A percentile compares a stretch with the other conserved stretches of the same genome.
phyloP scores from a whole-genome alignment of 176 grass and related monocot genomes.

The Pontederia crassipes region DNA sequence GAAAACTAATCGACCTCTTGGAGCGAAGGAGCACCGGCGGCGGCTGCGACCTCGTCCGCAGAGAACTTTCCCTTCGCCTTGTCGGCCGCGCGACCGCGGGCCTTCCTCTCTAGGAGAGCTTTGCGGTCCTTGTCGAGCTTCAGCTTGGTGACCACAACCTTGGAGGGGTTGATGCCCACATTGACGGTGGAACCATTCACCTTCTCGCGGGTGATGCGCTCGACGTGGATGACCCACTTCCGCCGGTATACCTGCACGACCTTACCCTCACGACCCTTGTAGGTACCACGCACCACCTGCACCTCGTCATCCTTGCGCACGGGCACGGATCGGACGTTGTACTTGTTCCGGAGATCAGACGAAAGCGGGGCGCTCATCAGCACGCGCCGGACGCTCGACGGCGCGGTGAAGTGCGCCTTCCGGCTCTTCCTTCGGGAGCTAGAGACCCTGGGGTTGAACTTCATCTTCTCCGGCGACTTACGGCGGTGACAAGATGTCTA shows the following conservation, averaged over 20 bases:
- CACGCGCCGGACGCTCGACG: conserved; percentile 66
- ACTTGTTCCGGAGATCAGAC: conserved; percentile 69
- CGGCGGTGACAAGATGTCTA: background rate
- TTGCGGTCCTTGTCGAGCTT: conserved; percentile 98
- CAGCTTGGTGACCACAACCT: conserved; percentile 44
- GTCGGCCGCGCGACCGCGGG: conserved; percentile 71
- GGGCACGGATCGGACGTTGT: conserved; percentile 70
- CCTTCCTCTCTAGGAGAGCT: conserved; percentile 55
- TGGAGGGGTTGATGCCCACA: too few relatives aligned
- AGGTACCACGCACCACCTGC: conserved; percentile 66
- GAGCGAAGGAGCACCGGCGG: conserved; percentile 48
- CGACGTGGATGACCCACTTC: too few relatives aligned
- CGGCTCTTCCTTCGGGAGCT: conserved; percentile 84
- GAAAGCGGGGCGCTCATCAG: conserved; percentile 75
- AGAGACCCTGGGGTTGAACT: conserved; percentile 63
- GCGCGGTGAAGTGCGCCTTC: conserved; percentile 84
- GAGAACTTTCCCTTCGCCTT: conserved; percentile 45
- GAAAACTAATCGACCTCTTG: conserved; percentile 61
- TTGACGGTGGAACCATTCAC: too few relatives aligned
- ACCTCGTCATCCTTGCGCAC: conserved; percentile 89
- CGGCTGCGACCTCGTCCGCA: background rate
- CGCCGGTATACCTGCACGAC: too few relatives aligned
- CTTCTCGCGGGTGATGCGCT: too few relatives aligned
- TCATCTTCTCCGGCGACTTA: conserved; percentile 31
- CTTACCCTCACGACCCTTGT: too few relatives aligned